phyloP scores from a whole-genome alignment of 2,329 filamentous ascomycete species.

The Aaosphaeria pasadenensis region DNA sequence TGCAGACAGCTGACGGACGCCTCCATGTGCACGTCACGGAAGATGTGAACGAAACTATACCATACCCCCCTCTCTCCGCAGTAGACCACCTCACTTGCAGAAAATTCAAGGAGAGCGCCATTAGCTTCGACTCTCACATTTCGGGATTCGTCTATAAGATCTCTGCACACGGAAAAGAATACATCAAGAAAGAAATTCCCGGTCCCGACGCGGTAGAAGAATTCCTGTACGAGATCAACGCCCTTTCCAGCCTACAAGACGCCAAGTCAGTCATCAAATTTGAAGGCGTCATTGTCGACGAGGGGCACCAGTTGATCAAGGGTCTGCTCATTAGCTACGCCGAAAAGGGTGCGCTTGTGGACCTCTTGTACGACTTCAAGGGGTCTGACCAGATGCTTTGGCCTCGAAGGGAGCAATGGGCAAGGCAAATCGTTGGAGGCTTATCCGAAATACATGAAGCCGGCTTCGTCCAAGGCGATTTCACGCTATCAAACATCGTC shows the following conservation, averaged over 20 bases:
- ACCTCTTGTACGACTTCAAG: slow-evolving; percentile 80
- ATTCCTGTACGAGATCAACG: slow-evolving; percentile 96
- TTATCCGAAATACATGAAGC: slow-evolving; percentile 91
- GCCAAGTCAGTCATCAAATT: slow-evolving; percentile 80
- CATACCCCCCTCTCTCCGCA: slow-evolving; percentile 71
- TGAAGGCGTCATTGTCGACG: slow-evolving; percentile 83
- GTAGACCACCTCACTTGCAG: slow-evolving; percentile 65
- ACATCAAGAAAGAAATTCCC: slow-evolving; percentile 98
- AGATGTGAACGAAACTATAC: slow-evolving; percentile 91
- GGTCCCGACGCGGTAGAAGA: slow-evolving; percentile 94
- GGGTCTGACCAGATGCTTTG: slow-evolving; percentile 58
- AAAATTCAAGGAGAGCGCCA: slow-evolving; percentile 67
- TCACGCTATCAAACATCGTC: slow-evolving; percentile 95
- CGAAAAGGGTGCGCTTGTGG: slow-evolving; percentile 80
- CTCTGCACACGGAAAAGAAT: slow-evolving; percentile 62
- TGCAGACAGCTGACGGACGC: slow-evolving; percentile 82
- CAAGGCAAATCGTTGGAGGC: slow-evolving; percentile 83
- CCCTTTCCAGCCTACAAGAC: slow-evolving; percentile 72
- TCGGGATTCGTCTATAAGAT: slow-evolving; percentile 98
- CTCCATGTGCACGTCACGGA: slow-evolving; percentile 98
- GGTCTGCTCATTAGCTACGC: slow-evolving; percentile 88
- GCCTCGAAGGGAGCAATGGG: slow-evolving; percentile 79
- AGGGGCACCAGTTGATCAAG: slow-evolving; percentile 70
- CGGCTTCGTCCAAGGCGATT: slow-evolving; percentile 95
- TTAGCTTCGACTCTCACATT: slow-evolving; percentile 86